Percentiles rank a stretch among this genome's conserved stretches.
Conservation (phyloP, 2,329 filamentous ascomycete genomes). For the Herpotrichia juniperi region DNA sequence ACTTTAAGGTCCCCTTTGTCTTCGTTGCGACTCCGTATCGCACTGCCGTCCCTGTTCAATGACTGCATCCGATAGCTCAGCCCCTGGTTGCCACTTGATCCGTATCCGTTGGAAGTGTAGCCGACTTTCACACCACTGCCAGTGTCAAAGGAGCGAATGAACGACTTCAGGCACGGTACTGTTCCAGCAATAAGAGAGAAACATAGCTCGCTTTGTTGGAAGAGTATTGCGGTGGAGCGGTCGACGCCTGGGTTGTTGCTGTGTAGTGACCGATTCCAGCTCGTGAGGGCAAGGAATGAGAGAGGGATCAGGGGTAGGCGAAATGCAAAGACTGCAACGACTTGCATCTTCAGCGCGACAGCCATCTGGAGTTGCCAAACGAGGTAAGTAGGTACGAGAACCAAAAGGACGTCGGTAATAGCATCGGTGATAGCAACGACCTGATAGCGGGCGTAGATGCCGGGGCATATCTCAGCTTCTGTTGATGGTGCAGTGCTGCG, state of each 20-base stretch:
- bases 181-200: slow-evolving; percentile 33
- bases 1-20: slow-evolving; percentile 8
- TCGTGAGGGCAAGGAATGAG: slow-evolving; percentile 17
- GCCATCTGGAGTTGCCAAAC: slow-evolving; percentile 35
- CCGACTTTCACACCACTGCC: slow-evolving; percentile 26
- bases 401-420: slow-evolving; percentile 28
- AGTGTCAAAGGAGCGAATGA: slow-evolving; percentile 32
- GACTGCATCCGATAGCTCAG: slow-evolving; percentile 14
- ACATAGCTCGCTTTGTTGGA: slow-evolving; percentile 28
- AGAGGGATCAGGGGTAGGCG: slow-evolving; percentile 25
- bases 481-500: slow-evolving; percentile 19
- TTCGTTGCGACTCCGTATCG: slow-evolving; percentile 2
- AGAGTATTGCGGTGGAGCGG: slow-evolving; percentile 23
- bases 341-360: slow-evolving; percentile 28
- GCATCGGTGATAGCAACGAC: slow-evolving; percentile 25
- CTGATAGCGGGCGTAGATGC: slow-evolving; percentile 22
- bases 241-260: slow-evolving; percentile 21
- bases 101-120: slow-evolving; percentile 17
- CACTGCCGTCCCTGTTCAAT: slow-evolving; percentile 1
- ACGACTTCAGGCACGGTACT: slow-evolving; percentile 33
- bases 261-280: slow-evolving; percentile 15
- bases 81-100: slow-evolving; percentile 8
- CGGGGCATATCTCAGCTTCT: slow-evolving; percentile 18
- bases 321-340: slow-evolving; percentile 31
- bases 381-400: slow-evolving; percentile 27